Conservation (phyloP, 768 basidiomycete genomes). For the Boletus bicolor region DNA sequence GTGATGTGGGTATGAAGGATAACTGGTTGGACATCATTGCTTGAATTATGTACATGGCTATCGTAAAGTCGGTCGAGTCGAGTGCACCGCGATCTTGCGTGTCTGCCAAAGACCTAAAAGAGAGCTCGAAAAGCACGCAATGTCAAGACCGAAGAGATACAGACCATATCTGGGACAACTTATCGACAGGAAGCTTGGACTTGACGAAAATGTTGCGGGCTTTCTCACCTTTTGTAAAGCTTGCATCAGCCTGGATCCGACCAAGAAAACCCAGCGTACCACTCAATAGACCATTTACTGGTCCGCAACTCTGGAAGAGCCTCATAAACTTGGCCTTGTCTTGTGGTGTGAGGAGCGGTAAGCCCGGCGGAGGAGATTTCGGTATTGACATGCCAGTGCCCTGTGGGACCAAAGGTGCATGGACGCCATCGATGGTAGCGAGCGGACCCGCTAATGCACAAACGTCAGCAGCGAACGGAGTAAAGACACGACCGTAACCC, state of each 20-base stretch:
- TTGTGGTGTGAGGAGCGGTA: constrained; percentile 71
- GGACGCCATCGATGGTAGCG: constrained; percentile 73
- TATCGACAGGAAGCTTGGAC: constrained; percentile 82
- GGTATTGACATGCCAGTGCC: constrained; percentile 53
- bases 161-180: constrained; percentile 90
- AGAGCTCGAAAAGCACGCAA: background rate
- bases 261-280: constrained; percentile 45
- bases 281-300: constrained; percentile 71
- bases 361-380: constrained; percentile 52
- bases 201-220: constrained; percentile 89
- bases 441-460: constrained; percentile 69
- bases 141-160: constrained; percentile 19
- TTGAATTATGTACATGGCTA: constrained; percentile 97
- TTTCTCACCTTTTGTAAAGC: constrained; percentile 57
- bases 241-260: background rate
- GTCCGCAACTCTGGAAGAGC: constrained; percentile 71
- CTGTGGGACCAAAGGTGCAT: constrained; percentile 49
- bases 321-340: constrained; percentile 83
- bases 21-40: constrained; percentile 81
- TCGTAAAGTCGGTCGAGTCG: constrained; percentile 87
- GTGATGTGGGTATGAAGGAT: constrained; percentile 61
- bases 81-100: constrained; percentile 87
- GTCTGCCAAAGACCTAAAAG: constrained; percentile 84
- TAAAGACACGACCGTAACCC: constrained; percentile 28
- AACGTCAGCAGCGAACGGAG: constrained; percentile 18